Conservation (phyloP, 2,329 filamentous ascomycete genomes). For the Aspergillus texensis region DNA sequence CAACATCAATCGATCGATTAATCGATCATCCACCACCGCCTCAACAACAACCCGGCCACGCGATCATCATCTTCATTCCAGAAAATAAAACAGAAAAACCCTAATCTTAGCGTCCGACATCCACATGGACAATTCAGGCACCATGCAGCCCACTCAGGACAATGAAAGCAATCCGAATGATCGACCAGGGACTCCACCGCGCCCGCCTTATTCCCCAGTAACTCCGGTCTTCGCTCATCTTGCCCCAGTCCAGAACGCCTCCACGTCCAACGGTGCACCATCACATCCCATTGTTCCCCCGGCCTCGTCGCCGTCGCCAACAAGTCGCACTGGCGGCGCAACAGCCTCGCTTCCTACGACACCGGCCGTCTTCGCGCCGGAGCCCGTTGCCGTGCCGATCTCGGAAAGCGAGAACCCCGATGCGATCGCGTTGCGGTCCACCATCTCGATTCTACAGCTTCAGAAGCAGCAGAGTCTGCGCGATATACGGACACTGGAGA, state of each 20-base stretch:
- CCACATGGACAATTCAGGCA: slow-evolving; percentile 16
- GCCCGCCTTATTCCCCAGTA: slow-evolving; percentile 51
- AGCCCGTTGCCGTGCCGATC: slow-evolving; percentile 47
- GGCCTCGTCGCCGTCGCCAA: slow-evolving; percentile 31
- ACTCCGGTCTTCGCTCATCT: slow-evolving; percentile 47
- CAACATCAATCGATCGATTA: neutral
- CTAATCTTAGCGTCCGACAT: neutral
- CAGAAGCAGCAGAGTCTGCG: slow-evolving; percentile 76
- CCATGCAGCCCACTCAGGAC: slow-evolving; percentile 25
- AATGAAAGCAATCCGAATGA: slow-evolving; percentile 19
- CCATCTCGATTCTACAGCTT: slow-evolving; percentile 83
- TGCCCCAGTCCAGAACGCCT: slow-evolving; percentile 25
- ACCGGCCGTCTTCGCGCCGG: slow-evolving; percentile 37
- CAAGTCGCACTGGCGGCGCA: slow-evolving; percentile 21
- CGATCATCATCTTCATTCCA: neutral
- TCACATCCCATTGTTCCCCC: slow-evolving; percentile 37
- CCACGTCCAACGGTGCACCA: slow-evolving; percentile 21
- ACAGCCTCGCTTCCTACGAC: slow-evolving; percentile 30
- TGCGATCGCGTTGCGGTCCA: slow-evolving; percentile 80
- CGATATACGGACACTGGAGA: slow-evolving; percentile 72
- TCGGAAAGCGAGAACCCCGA: slow-evolving; percentile 70
- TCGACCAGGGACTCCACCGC: slow-evolving; percentile 43
- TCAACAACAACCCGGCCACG: neutral
- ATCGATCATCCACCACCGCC: neutral
- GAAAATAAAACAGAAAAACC: neutral